Conservation (phyloP, 2,329 filamentous ascomycete species). For the Apiospora malaysiana region DNA sequence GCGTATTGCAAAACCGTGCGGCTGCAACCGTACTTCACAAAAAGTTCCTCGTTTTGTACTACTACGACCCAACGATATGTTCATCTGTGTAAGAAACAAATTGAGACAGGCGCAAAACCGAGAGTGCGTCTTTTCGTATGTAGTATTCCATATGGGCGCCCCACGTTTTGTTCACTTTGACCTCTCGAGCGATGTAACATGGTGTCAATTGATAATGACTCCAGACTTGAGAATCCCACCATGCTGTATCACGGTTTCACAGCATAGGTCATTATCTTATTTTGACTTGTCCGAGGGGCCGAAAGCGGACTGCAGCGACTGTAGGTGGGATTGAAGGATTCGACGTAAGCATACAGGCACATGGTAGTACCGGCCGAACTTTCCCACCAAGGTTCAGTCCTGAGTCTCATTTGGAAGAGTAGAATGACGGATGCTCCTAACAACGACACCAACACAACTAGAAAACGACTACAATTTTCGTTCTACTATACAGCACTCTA, state of each 20-base stretch:
- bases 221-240: neutral
- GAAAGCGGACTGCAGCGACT: neutral
- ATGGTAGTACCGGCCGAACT: too few species aligned
- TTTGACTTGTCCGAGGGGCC: neutral
- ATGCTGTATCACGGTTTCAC: neutral
- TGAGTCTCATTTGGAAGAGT: neutral
- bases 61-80: too few species aligned
- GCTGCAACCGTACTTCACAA: neutral
- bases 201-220: too few species aligned
- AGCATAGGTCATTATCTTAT: neutral
- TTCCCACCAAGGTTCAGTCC: too few species aligned
- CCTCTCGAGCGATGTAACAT: neutral
- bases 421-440: neutral
- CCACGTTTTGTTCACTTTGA: neutral
- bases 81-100: too few species aligned
- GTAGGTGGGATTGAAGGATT: neutral
- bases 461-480: neutral
- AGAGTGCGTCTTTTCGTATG: too few species aligned
- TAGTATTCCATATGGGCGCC: too few species aligned
- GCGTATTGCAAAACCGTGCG: neutral
- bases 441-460: neutral
- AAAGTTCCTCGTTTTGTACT: too few species aligned
- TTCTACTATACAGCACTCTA: neutral
- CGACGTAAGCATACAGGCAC: neutral
- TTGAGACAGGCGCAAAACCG: too few species aligned